Evolutionary conservation across 768 basidiomycete species (phyloP).

Genomic region (Mycena floridula): DNA sequence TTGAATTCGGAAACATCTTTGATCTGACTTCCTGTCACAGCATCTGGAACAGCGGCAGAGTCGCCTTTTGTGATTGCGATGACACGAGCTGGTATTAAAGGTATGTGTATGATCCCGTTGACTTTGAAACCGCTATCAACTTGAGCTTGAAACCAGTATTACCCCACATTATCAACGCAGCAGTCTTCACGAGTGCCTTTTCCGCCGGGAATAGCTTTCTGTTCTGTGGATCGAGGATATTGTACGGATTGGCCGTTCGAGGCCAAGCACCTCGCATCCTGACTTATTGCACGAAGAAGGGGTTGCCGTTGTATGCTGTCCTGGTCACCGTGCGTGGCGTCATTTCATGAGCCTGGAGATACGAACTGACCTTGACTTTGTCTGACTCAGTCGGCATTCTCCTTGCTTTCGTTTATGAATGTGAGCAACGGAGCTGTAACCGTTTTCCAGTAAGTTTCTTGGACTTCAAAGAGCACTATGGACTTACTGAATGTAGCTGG

Average conservation of each 20-base stretch:
- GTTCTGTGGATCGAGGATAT: constrained; percentile 20
- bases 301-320: constrained; percentile 13
- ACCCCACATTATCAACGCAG: constrained; percentile 47
- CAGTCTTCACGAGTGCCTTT: constrained; percentile 43
- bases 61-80: constrained; percentile 64
- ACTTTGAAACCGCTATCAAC: neutral
- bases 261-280: constrained; percentile 16
- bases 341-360: neutral
- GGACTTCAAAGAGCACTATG: too few species aligned
- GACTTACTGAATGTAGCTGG: constrained; percentile 56
- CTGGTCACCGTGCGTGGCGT: neutral
- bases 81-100: constrained; percentile 44
- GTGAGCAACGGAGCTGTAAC: constrained; percentile 47
- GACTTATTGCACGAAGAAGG: constrained; percentile 9
- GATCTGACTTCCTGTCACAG: constrained; percentile 8
- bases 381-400: constrained; percentile 29
- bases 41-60: constrained; percentile 39
- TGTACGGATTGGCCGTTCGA: constrained; percentile 15
- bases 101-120: too few species aligned
- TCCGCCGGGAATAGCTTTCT: constrained; percentile 42
- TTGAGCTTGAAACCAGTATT: constrained; percentile 20
- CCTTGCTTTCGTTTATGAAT: constrained; percentile 58
- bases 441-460: constrained; percentile 44
- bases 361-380: neutral
- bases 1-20: neutral